Conservation (phyloP, 1,284 basidiomycete genomes). For the Fistulina hepatica region DNA sequence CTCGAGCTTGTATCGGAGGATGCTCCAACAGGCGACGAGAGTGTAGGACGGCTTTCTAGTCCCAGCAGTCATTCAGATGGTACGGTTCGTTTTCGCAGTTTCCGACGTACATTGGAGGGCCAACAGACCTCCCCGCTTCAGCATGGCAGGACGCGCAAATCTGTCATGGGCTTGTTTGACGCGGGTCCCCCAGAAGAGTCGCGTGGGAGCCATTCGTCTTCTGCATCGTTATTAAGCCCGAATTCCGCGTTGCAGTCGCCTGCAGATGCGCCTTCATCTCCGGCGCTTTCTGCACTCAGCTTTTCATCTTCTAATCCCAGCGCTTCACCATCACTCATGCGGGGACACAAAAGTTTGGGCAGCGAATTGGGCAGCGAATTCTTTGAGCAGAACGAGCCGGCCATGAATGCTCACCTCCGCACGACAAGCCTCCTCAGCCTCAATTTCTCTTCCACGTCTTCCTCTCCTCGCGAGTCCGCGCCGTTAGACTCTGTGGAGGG, state of each 20-base stretch:
- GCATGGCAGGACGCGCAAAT: slow-evolving; percentile 34
- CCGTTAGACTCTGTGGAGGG: too few relatives aligned
- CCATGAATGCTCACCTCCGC: slow-evolving; percentile 48
- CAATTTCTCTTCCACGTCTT: slow-evolving; percentile 2
- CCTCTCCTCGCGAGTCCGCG: slow-evolving; percentile 10
- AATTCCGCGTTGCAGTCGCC: too few relatives aligned
- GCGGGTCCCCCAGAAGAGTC: slow-evolving; percentile 13
- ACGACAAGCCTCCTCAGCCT: too few relatives aligned
- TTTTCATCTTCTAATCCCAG: slow-evolving; percentile 22
- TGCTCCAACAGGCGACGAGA: slow-evolving; percentile 5
- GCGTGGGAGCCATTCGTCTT: too few relatives aligned
- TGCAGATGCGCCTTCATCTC: slow-evolving; percentile 18
- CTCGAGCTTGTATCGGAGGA: slow-evolving; percentile 27
- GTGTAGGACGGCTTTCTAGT: too few relatives aligned
- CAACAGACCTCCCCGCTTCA: slow-evolving; percentile 1
- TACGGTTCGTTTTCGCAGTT: slow-evolving; percentile 31
- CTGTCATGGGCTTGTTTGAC: slow-evolving; percentile 57
- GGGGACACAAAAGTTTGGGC: slow-evolving; percentile 10
- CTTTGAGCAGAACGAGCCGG: slow-evolving; percentile 24
- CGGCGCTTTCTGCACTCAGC: slow-evolving; percentile 26
- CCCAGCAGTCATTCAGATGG: too few relatives aligned
- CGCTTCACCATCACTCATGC: slow-evolving; percentile 12
- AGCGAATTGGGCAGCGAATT: slow-evolving; percentile 12
- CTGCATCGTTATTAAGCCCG: too few relatives aligned
- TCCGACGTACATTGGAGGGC: slow-evolving; percentile 21